A percentile compares a stretch with the other conserved stretches of the same genome.
Conservation (phyloP, 768 basidiomycete species). For the Russula compacta region DNA sequence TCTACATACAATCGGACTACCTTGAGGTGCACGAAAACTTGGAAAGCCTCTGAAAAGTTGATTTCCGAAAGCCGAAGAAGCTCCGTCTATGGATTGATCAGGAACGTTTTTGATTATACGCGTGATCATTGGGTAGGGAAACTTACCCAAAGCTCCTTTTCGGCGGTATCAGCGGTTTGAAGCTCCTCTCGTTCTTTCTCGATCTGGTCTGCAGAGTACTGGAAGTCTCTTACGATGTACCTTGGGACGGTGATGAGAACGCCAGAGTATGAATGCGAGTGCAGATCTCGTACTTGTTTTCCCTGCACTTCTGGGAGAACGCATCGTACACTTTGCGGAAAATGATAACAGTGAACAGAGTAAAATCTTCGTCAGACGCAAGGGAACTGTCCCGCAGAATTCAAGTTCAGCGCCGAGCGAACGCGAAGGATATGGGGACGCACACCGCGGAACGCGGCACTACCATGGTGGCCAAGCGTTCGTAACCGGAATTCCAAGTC, state of each 20-base stretch:
- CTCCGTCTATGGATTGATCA: constrained; percentile 57
- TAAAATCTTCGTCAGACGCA: constrained; percentile 81
- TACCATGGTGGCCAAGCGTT: constrained; percentile 79
- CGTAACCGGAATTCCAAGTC: constrained; percentile 87
- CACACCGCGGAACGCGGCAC: constrained; percentile 89
- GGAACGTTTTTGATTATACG: constrained; percentile 1
- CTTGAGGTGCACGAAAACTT: constrained; percentile 89
- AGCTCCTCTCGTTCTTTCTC: constrained; percentile 76
- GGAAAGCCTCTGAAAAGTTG: constrained; percentile 95
- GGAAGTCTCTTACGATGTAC: constrained; percentile 92
- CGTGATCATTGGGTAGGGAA: background rate
- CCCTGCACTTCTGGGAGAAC: constrained; percentile 87
- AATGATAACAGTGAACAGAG: constrained; percentile 74
- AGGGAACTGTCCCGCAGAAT: constrained; percentile 43
- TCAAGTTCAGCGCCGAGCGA: background rate
- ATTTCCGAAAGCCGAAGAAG: constrained; percentile 82
- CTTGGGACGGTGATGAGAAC: constrained; percentile 32
- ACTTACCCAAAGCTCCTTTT: constrained; percentile 94
- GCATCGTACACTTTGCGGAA: constrained; percentile 90
- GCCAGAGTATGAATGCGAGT: background rate
- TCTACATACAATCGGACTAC: constrained; percentile 87
- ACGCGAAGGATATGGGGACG: constrained; percentile 24
- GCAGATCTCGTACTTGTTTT: constrained; percentile 65
- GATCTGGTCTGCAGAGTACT: constrained; percentile 74
- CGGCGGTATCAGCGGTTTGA: constrained; percentile 68